These are phyloP conservation scores for Leonotis leonurus DNA, from an alignment of 257 asterid genomes.

Conservation along the genomic window DNA sequence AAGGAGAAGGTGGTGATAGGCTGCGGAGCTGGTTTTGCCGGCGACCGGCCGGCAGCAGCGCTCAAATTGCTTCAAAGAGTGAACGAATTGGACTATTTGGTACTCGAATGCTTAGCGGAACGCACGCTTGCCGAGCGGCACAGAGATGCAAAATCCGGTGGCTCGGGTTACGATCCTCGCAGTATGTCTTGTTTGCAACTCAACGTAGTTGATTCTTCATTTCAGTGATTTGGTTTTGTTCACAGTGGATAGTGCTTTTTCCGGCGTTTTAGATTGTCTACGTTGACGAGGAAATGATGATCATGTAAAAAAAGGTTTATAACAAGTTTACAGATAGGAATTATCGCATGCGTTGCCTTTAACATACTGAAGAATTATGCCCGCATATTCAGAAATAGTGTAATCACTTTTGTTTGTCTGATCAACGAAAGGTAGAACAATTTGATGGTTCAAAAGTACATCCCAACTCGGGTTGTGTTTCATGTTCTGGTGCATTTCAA, in stretches of 20 bases:
- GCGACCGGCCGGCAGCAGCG: conserved; percentile 90
- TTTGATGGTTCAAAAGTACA: background rate
- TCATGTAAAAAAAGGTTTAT: background rate
- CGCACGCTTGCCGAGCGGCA: conserved; percentile 96
- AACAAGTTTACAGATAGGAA: background rate
- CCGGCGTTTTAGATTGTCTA: background rate
- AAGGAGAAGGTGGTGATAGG: conserved; percentile 74
- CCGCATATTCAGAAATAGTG: background rate
- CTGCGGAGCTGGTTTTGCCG: conserved; percentile 98
- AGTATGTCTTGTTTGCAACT: conserved; percentile 38
- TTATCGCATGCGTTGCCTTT: background rate
- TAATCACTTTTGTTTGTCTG: background rate
- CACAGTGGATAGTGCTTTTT: background rate
- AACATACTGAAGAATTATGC: background rate
- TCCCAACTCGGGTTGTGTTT: background rate
- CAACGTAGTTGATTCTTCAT: background rate
- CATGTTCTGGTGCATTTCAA: background rate
- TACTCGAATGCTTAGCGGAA: conserved; percentile 96
- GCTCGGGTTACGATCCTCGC: conserved; percentile 89
- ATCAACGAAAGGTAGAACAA: background rate
- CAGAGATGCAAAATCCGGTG: conserved; percentile 52
- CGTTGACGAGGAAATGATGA: background rate
- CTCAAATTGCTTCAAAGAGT: conserved; percentile 78
- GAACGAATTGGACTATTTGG: conserved; percentile 65
- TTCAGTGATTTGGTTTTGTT: no score